A percentile compares a stretch with the other conserved stretches of the same genome.
phyloP scores from a whole-genome alignment of 2,329 filamentous ascomycete species.

The Nemania sp. region DNA sequence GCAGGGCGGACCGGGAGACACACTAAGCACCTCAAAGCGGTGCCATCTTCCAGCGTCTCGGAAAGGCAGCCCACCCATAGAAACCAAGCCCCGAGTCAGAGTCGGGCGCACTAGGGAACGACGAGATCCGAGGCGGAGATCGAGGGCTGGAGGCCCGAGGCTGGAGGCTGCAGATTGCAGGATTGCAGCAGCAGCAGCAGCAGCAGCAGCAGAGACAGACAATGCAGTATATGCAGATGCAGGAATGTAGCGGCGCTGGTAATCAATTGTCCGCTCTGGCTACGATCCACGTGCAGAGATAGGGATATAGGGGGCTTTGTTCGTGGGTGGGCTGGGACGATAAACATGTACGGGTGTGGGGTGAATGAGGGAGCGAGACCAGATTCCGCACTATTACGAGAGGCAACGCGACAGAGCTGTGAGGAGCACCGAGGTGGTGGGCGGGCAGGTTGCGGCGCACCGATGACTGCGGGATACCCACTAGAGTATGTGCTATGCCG shows the following conservation, averaged over 20 bases:
- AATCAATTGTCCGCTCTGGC: slow-evolving; percentile 15
- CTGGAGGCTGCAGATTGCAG: background rate
- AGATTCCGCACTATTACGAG: too few species aligned
- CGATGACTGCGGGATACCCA: slow-evolving; percentile 20
- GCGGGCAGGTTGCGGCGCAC: slow-evolving; percentile 17
- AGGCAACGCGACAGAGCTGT: slow-evolving; percentile 18
- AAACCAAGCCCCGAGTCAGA: slow-evolving; percentile 12
- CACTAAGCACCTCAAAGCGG: slow-evolving; percentile 37
- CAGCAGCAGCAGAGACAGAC: too few species aligned
- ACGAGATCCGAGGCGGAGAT: background rate
- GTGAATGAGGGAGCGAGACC: slow-evolving; percentile 1
- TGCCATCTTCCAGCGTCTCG: slow-evolving; percentile 37
- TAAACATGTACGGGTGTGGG: background rate
- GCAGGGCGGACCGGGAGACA: slow-evolving; percentile 15
- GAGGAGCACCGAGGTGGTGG: slow-evolving; percentile 15
- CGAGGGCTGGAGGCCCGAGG: background rate
- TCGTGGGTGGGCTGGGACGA: background rate
- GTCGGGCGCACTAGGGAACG: background rate
- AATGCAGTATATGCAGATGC: too few species aligned
- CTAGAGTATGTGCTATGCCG: slow-evolving; percentile 1
- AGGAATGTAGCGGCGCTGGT: too few species aligned
- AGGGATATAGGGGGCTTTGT: slow-evolving; percentile 3
- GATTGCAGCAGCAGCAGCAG: too few species aligned
- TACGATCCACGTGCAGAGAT: background rate
- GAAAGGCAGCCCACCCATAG: slow-evolving; percentile 37